These are phyloP conservation scores for Phylloporus sp. DNA, from an alignment of 1,284 basidiomycete species.

Conservation along the genomic window DNA sequence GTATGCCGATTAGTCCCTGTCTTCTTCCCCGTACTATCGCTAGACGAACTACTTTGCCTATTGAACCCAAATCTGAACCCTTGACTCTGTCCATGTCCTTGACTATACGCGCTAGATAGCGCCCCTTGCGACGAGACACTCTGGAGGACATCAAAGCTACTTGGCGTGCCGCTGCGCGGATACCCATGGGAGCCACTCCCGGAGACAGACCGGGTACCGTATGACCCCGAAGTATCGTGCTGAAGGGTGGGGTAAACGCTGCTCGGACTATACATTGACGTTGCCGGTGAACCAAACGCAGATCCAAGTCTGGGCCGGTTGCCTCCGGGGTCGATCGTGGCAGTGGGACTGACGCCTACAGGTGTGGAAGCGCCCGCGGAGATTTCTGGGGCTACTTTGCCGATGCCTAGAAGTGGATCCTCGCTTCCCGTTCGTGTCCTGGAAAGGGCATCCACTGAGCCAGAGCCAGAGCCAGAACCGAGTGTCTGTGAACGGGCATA, in stretches of 20 bases:
- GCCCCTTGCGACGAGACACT: slow-evolving; percentile 39
- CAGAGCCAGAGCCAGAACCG: slow-evolving; percentile 31
- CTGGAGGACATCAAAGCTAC: slow-evolving; percentile 29
- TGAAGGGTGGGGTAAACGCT: slow-evolving; percentile 9
- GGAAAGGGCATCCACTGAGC: slow-evolving; percentile 31
- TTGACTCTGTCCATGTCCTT: slow-evolving; percentile 20
- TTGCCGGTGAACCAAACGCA: slow-evolving; percentile 32
- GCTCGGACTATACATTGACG: slow-evolving; percentile 26
- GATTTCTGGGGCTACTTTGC: slow-evolving; percentile 20
- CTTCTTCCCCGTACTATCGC: slow-evolving; percentile 22
- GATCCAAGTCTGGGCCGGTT: slow-evolving; percentile 28
- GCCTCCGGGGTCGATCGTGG: slow-evolving; percentile 7
- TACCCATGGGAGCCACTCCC: slow-evolving; percentile 32
- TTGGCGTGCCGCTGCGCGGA: slow-evolving; percentile 31
- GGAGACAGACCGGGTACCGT: slow-evolving; percentile 22
- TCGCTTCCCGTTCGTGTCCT: slow-evolving; percentile 37
- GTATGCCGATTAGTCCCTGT: slow-evolving; percentile 11
- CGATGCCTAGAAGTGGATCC: slow-evolving; percentile 30
- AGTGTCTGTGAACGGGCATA: slow-evolving; percentile 34
- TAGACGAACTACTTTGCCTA: slow-evolving; percentile 23
- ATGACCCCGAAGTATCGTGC: slow-evolving; percentile 26
- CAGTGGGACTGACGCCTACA: slow-evolving; percentile 14
- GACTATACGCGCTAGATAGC: slow-evolving; percentile 27
- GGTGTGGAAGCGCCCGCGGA: slow-evolving; percentile 2
- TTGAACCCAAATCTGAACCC: slow-evolving; percentile 27